A percentile compares a stretch with the other conserved stretches of the same genome.
phyloP scores from a whole-genome alignment of 1,284 basidiomycete species.

The Coriolopsis trogii region DNA sequence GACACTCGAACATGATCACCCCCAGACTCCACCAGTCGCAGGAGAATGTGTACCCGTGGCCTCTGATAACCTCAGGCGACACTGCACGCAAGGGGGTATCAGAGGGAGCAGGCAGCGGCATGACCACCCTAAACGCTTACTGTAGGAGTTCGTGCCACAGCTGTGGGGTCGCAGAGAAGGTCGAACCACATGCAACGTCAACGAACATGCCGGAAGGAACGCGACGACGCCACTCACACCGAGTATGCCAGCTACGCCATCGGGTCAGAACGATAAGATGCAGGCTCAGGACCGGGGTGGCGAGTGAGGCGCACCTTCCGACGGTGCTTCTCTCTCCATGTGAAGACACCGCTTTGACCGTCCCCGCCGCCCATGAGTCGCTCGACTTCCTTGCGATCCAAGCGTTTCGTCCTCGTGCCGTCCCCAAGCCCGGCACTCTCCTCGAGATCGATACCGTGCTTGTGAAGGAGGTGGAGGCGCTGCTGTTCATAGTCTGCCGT shows the following conservation, averaged over 20 bases:
- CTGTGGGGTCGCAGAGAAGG: slow-evolving; percentile 41
- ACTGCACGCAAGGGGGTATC: slow-evolving; percentile 47
- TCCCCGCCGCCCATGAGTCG: slow-evolving; percentile 78
- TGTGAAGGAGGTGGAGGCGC: slow-evolving; percentile 83
- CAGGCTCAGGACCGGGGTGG: slow-evolving; percentile 7
- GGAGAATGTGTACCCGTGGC: slow-evolving; percentile 90
- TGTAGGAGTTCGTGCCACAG: slow-evolving; percentile 90
- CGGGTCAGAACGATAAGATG: slow-evolving; percentile 29
- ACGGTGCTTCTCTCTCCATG: slow-evolving; percentile 93
- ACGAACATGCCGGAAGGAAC: slow-evolving; percentile 19
- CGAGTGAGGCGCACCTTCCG: slow-evolving; percentile 62
- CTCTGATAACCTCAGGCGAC: slow-evolving; percentile 95
- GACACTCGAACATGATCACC: slow-evolving; percentile 89
- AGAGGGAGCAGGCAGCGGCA: slow-evolving; percentile 1
- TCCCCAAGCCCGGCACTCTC: slow-evolving; percentile 67
- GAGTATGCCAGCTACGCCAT: slow-evolving; percentile 83
- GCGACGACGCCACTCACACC: slow-evolving; percentile 59
- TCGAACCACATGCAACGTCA: slow-evolving; percentile 21
- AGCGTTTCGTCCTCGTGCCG: slow-evolving; percentile 68
- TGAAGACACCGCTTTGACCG: slow-evolving; percentile 81
- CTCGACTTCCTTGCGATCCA: slow-evolving; percentile 81
- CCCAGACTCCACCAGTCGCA: slow-evolving; percentile 99
- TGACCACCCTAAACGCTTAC: slow-evolving; percentile 48
- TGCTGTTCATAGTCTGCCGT: slow-evolving; percentile 91
- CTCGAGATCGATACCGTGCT: slow-evolving; percentile 94